Evolutionary conservation across 306 rosid species (phyloP).

Genomic region (Prunus mume): DNA sequence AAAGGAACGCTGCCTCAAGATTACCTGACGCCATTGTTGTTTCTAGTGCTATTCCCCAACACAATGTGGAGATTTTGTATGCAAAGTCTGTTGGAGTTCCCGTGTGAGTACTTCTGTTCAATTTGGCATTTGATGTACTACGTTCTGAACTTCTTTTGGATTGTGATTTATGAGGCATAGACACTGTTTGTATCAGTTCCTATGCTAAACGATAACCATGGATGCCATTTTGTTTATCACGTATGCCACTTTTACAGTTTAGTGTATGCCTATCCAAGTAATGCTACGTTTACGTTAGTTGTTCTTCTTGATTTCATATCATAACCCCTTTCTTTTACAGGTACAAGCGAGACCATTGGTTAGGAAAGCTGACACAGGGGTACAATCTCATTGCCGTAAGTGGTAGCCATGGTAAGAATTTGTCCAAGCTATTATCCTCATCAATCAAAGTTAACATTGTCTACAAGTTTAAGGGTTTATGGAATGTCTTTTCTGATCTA

Average conservation of each 20-base stretch:
- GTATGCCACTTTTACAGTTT: not conserved
- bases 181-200: not conserved
- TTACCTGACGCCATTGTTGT: constrained; percentile 23
- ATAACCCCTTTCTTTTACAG: not conserved
- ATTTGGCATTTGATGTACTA: not conserved
- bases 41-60: constrained; percentile 32
- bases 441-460: not conserved
- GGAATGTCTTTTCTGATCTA: not conserved
- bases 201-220: not conserved
- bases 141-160: not conserved
- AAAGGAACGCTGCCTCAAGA: not conserved
- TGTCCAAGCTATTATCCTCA: not conserved
- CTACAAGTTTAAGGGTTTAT: not conserved
- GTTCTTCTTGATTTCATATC: not conserved
- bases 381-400: constrained; percentile 36
- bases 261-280: not conserved
- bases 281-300: not conserved
- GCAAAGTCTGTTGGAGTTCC: constrained; percentile 30
- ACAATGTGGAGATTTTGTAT: constrained; percentile 25
- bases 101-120: constrained; percentile 19
- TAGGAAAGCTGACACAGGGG: constrained; percentile 23
- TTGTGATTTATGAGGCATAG: not conserved
- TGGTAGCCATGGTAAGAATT: constrained; percentile 30
- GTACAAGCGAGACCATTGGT: constrained; percentile 26
- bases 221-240: not conserved